Evolutionary conservation across 345 rosid genomes (phyloP).

Genomic region (Populus tremula): DNA sequence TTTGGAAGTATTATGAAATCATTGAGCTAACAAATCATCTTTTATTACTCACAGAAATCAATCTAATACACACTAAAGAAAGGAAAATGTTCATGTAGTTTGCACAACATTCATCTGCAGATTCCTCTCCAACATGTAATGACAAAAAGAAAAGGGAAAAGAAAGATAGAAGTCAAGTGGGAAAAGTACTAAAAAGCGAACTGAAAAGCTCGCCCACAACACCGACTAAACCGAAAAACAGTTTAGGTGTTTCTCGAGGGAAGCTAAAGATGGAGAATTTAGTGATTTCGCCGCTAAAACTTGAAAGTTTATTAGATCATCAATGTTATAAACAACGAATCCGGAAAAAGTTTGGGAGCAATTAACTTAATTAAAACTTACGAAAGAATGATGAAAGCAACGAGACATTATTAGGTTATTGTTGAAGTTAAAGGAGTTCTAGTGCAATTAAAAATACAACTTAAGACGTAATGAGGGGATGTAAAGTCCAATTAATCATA

Average conservation of each 20-base stretch:
- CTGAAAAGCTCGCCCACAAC: conserved; percentile 16
- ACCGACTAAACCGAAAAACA: conserved; percentile 18
- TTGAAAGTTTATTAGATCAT: background rate
- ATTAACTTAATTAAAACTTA: background rate
- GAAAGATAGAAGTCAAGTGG: conserved; percentile 5
- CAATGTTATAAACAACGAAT: background rate
- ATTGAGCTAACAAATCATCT: no score
- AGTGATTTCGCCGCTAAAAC: background rate
- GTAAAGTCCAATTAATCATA: background rate
- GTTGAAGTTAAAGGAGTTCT: background rate
- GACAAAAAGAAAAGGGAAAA: background rate
- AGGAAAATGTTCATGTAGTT: background rate
- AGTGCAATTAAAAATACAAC: background rate
- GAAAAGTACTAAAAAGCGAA: conserved; percentile 13
- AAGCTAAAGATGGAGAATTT: conserved; percentile 13
- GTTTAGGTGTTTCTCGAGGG: background rate
- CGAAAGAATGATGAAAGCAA: background rate
- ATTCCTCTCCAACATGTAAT: conserved; percentile 15
- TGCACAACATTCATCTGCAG: conserved; percentile 23
- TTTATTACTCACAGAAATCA: no score
- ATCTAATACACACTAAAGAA: background rate
- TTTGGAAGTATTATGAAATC: no score
- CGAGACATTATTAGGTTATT: background rate
- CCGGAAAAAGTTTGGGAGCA: background rate
- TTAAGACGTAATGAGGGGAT: background rate